Conservation (phyloP, 305 asterid species). For the Solanum chacoense region DNA sequence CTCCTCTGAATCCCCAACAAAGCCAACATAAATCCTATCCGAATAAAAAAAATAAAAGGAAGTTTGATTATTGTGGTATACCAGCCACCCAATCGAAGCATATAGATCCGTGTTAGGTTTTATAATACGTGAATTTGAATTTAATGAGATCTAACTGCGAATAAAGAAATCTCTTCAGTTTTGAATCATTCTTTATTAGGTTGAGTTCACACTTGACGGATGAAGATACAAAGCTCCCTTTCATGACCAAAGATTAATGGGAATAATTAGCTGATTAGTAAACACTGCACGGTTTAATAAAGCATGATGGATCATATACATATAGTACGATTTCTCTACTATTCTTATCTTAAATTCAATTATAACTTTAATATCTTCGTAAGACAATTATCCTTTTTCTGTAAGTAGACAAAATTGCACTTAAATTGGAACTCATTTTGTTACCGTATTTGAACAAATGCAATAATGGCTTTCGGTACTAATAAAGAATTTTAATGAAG, state of each 20-base stretch:
- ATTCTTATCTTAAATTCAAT: neutral
- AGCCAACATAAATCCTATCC: too few relatives aligned
- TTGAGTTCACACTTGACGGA: neutral
- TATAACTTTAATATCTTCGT: neutral
- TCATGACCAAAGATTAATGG: neutral
- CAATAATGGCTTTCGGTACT: neutral
- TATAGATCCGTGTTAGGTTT: neutral
- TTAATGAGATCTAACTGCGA: neutral
- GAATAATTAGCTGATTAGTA: neutral
- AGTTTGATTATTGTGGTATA: too few relatives aligned
- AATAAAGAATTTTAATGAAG: neutral
- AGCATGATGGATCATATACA: neutral
- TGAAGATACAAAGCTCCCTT: neutral
- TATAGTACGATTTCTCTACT: neutral
- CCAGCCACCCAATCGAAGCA: too few relatives aligned
- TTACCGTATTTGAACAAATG: neutral
- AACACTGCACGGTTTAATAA: neutral
- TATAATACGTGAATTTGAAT: neutral
- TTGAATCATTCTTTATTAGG: neutral
- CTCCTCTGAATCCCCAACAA: neutral
- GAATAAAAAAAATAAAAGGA: too few relatives aligned
- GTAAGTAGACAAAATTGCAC: neutral
- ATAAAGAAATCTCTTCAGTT: neutral
- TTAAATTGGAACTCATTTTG: neutral
- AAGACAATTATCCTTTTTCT: neutral